Percentiles rank a stretch among this genome's conserved stretches.
phyloP scores from a whole-genome alignment of 331 rosid genomes.

The Phaseolus coccineus region DNA sequence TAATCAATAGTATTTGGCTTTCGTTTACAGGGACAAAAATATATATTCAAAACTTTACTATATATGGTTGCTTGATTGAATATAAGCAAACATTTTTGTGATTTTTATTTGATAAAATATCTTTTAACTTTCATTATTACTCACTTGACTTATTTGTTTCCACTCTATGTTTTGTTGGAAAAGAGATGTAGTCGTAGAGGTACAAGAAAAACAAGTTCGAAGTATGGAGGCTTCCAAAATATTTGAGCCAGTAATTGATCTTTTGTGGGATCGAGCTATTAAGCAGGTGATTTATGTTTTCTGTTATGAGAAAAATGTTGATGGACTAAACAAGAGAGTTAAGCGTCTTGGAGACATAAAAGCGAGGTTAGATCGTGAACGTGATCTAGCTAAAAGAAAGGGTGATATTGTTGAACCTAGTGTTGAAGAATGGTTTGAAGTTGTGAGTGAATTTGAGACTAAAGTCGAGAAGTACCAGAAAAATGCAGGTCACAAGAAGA shows the following conservation, averaged over 20 bases:
- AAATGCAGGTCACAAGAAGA: neutral
- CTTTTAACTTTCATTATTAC: no score
- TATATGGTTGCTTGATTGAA: no score
- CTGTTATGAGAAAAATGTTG: neutral
- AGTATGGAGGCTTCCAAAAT: neutral
- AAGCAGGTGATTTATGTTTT: neutral
- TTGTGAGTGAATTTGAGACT: neutral
- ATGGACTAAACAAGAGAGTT: neutral
- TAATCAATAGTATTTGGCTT: no score
- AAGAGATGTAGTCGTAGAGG: neutral
- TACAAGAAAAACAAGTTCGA: neutral
- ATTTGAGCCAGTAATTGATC: neutral
- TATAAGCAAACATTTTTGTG: no score
- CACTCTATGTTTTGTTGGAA: neutral
- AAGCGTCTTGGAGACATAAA: neutral
- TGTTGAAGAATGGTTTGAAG: neutral
- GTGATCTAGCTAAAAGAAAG: neutral
- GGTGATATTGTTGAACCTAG: rapidly evolving
- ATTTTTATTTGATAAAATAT: no score
- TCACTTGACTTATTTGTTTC: neutral
- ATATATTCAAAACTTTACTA: no score
- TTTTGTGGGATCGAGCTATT: neutral
- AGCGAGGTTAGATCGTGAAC: neutral
- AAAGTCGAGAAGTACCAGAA: neutral
- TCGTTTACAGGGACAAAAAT: no score